Base-by-base conservation (phyloP, 768 basidiomycete genomes). In the Holtermannia corniformis region DNA sequence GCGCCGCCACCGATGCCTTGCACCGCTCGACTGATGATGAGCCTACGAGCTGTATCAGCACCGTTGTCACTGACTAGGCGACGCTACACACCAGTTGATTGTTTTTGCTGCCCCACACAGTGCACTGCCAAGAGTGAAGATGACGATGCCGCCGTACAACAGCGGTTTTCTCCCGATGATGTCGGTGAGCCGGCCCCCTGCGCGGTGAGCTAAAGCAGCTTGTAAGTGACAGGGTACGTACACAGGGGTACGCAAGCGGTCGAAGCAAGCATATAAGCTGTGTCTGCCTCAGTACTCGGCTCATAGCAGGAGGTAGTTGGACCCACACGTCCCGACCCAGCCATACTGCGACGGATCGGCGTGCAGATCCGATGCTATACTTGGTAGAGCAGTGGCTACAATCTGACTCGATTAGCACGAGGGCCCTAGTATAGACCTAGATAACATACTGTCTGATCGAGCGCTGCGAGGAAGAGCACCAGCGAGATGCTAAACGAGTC, bases 1-100 rank as follows among this genome's bases (percentile, higher is more conserved):
- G 62, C 52, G 1, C 69, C 69, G 1, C 69, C 69, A 1, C 69
- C 69, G 14, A 71, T 41, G 5, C 69, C 69, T 24, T 67, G 60
- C 25, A 68, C 54, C 0, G 62, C 63, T 22, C 69, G 47, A 3
- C 57, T 45, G 1, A 61, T 27, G n/a, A 67, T 64, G 26, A 67
- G 44, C 62, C 60, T 26, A 22, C 1, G 1, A 41, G n/a, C 32
- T 25, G 13, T 7, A 44, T 21, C 23, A 27, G 41, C 41, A 44
- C 41, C 21, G 4, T 14, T 50, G 5, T 20, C 16, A 7, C 46
- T 24, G 32, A 2, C 26, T 14, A 24, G 10, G 12, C n/a, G n/a
- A 16, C 32, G 32, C 16, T 16, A 37, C 32, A 7, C 32, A 37
- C 57, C 49, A 51, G 22, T 47, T 51, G 41, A 54, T 58, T 13